Evolutionary conservation across 352 stramenopile genomes (phyloP).

Genomic region (Globisporangium megalacanthum): DNA sequence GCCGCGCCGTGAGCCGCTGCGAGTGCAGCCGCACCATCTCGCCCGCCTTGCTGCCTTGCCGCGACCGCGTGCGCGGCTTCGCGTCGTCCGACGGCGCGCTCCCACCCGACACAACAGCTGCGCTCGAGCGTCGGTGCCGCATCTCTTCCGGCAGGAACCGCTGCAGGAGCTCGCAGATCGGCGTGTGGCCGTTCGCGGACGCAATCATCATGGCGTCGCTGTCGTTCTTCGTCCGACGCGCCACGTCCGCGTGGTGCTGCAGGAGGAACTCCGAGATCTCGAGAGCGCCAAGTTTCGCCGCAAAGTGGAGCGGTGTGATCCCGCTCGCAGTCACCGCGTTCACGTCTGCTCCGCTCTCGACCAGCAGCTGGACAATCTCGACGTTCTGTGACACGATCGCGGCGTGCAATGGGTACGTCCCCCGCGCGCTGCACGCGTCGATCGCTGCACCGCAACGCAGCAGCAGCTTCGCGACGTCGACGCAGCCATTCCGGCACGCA

Average conservation of each 20-base stretch:
- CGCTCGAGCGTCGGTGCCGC: constrained; percentile 13
- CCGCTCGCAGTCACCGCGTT: constrained; percentile 60
- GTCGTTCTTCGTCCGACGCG: constrained; percentile 70
- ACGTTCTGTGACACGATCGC: constrained; percentile 62
- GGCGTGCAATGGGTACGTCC: constrained; percentile 60
- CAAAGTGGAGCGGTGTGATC: constrained; percentile 78
- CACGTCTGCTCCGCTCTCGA: constrained; percentile 57
- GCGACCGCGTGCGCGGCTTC: constrained; percentile 23
- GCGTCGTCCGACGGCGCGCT: constrained; percentile 5
- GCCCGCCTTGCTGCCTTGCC: constrained; percentile 26
- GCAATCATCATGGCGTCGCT: constrained; percentile 77
- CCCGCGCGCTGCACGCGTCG: constrained; percentile 33
- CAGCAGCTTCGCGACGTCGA: constrained; percentile 47
- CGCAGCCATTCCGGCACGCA: constrained; percentile 58
- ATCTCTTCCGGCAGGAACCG: constrained; percentile 21
- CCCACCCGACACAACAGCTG: constrained; percentile 1
- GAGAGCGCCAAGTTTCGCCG: constrained; percentile 54
- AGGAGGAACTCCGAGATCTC: constrained; percentile 61
- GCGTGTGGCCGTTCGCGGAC: constrained; percentile 50
- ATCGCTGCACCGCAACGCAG: constrained; percentile 45
- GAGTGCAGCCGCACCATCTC: constrained; percentile 38
- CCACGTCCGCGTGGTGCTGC: constrained; percentile 52
- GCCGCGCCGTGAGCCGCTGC: constrained; percentile 20
- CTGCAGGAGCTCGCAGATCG: constrained; percentile 65
- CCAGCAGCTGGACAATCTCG: constrained; percentile 61